Base-by-base conservation (phyloP, 805 yeast genomes). In the Teunomyces lycoperdinae region DNA sequence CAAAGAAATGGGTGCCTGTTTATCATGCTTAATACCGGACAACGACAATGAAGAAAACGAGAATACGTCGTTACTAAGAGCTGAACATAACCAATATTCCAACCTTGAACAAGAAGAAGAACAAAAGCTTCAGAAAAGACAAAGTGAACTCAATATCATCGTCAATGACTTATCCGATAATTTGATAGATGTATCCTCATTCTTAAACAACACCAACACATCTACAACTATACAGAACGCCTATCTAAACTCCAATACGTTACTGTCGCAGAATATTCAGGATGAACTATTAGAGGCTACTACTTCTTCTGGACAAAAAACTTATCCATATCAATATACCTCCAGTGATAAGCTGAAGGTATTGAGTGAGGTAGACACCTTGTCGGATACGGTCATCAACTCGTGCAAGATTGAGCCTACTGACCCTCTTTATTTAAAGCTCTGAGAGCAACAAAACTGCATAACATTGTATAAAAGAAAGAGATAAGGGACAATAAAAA, bases 61-160 rank as follows among this genome's bases (percentile, higher is more conserved):
- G 50, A 68, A 71, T 40, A 50, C 78, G 11, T 69, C 76, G 16
- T 51, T 68, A 7, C 56, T 69, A 26, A 55, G 62, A 34, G 58
- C 60, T 53, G 63, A 60, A 39, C 54, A 54, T 43, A 59, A 56
- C 35, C 32, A 53, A n/a, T 60, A 60, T 51, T 55, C 66, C 27
- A 70, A 65, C 55, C 59, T 58, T 33, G 47, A 54, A 52, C 78
- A 68, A 57, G 73, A 62, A 54, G 67, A 49, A 55, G 70, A 59
- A 46, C 61, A 60, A 51, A 71, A 71, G 50, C 74, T 71, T 53
- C 74, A 69, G 46, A 67, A 67, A 46, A 61, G 82, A 51, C 80
- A 77, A 50, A 73, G 69, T 41, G 80, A 77, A 51, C 61, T 77
- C 39, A 72, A 71, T 47, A 58, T 60, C 24, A 76, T 77, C 11